phyloP scores from a whole-genome alignment of 2,329 filamentous ascomycete species.

The Trichoderma hamatum region DNA sequence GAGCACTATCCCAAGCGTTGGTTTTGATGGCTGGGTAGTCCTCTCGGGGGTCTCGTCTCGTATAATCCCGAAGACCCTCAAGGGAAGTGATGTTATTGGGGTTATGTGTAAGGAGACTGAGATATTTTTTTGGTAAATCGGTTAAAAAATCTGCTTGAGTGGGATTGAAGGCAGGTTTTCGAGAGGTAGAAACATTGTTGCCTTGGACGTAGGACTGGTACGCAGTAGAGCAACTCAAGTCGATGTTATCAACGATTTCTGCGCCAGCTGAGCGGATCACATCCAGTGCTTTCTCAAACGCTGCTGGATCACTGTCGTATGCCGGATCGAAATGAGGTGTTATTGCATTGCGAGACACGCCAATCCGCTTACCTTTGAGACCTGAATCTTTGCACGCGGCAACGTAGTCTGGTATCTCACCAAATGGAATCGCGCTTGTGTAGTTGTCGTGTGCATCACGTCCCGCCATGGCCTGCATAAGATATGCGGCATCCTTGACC shows the following conservation, averaged over 20 bases:
- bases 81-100: slow-evolving; percentile 2
- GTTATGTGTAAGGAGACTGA: not conserved
- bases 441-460: slow-evolving; percentile 64
- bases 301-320: not conserved
- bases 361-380: slow-evolving; percentile 62
- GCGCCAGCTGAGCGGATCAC: slow-evolving; percentile 6
- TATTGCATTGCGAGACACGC: slow-evolving; percentile 45
- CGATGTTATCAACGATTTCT: not conserved
- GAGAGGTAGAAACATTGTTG: too few relatives aligned
- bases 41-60: not conserved
- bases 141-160: not conserved
- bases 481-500: slow-evolving; percentile 65
- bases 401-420: slow-evolving; percentile 60
- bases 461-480: slow-evolving; percentile 66
- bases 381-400: slow-evolving; percentile 57
- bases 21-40: not conserved
- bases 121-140: not conserved
- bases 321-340: not conserved
- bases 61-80: not conserved
- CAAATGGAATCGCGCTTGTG: slow-evolving; percentile 58
- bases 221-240: not conserved
- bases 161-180: not conserved
- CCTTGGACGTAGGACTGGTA: rapidly evolving
- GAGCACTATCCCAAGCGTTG: not conserved
- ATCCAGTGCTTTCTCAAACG: slow-evolving; percentile 7